A percentile compares a stretch with the other conserved stretches of the same genome.
These are phyloP conservation scores for Xylaria sp. DNA, from an alignment of 495 filamentous ascomycete species.

Conservation along the genomic window DNA sequence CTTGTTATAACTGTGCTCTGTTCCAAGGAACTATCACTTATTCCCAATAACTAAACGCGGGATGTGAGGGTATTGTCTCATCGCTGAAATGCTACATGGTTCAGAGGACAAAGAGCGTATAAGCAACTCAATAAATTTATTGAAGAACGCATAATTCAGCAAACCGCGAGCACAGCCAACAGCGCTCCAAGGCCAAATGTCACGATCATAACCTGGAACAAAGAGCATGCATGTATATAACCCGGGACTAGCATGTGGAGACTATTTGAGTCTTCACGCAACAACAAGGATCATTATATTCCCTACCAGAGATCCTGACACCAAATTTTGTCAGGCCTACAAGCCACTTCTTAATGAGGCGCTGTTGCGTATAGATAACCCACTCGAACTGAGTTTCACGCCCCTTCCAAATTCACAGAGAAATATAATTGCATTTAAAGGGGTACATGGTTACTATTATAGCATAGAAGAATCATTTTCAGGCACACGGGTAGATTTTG, in stretches of 20 bases:
- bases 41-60: background rate
- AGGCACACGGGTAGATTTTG: too few species aligned
- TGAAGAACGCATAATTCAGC: background rate
- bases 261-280: too few species aligned
- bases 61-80: background rate
- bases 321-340: background rate
- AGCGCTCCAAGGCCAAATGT: too few species aligned
- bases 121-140: background rate
- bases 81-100: background rate
- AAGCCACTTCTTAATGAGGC: background rate
- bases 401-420: background rate
- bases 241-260: too few species aligned
- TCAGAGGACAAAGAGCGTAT: background rate
- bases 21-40: background rate
- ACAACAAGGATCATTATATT: too few species aligned
- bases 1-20: background rate
- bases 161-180: too few species aligned
- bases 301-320: too few species aligned
- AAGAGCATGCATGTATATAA: too few species aligned
- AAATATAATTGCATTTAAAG: too few species aligned
- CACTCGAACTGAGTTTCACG: background rate
- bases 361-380: background rate
- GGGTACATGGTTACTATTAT: too few species aligned
- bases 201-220: too few species aligned
- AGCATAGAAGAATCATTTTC: too few species aligned